Base-by-base conservation (phyloP, 2,329 filamentous ascomycete genomes). In the Phyllosticta capitalensis region DNA sequence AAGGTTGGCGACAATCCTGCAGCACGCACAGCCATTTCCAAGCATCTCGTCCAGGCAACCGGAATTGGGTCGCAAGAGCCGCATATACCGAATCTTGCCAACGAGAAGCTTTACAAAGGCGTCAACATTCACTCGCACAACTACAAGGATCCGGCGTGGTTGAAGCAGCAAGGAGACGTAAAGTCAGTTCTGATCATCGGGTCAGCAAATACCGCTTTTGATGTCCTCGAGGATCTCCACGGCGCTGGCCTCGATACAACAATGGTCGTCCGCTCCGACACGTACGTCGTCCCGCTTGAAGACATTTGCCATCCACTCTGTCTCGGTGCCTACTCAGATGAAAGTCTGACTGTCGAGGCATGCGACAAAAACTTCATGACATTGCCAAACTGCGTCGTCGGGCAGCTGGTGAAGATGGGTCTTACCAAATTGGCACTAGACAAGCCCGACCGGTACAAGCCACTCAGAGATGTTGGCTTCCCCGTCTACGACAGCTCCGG, bases 201-300 rank as follows among this genome's bases (percentile, higher is more conserved):
- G 22, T 74, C 73, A 20, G 79, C 75, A 54, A 80, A 79, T 62
- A 79, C 76, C 0, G 76, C 73, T 53, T 76, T 79, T 65, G 77
- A 80, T 63, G 71, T 79, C 26, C 75, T 77, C 4, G 73, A 78
- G 65, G 76, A 79, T 64, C 78, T 78, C 70, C 69, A 72, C 52
- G 69, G 74, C 21, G 73, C 73, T 6, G 72, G 72, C 7, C 63
- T 75, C 59, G 68, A 72, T 26, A 70, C 75, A 17, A 80, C 77
- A 10, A 76, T 80, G 64, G 66, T 79, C 1, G 78, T 79, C 62
- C 72, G 78, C 28, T 70, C 67, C 52, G 69, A 67, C 7, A 79
- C 78, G 38, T 74, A 68, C 69, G 67, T 72, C 22, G 60, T 71
- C 10, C 67, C 68, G 4, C 67, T 58, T 67, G 70, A 28, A 17